Base-by-base conservation (phyloP, 768 basidiomycete species). In the Russula griseocarnosa region DNA sequence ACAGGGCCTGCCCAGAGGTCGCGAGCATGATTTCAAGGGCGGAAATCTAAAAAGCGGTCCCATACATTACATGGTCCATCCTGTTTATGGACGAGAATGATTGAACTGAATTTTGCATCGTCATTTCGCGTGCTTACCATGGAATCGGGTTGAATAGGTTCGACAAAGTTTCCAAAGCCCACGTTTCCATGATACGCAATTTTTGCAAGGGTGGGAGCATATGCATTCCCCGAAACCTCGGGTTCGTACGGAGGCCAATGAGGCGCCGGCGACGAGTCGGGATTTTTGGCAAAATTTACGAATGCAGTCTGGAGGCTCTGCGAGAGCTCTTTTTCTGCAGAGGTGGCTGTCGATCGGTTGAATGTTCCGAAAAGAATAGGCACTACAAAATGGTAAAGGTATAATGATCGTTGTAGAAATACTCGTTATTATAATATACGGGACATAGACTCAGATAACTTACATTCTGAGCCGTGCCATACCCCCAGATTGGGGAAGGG, bases 321-420 rank as follows among this genome's bases (percentile, higher is more conserved):
- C 1, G 72, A 73, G 24, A 73, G 60, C 24, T 66, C 63, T 20
- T n/a, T 66, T 55, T 73, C 70, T 10, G 67, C 38, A 1, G 62
- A 51, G 2, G 72, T 70, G 0, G 72, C 73, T 0, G 72, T 72
- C 0, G 63, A 60, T n/a, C 13, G 47, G 44, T 71, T 73, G 67
- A 63, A 72, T 2, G 72, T 72, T 16, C 72, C 73, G 60, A 73
- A 73, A n/a, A 73, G 62, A 38, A 69, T 65, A 7, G 28, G 51
- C 9, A 72, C 71, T 72, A 46, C 18, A 2, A 11, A n/a, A 52
- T 18, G 20, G 49, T 34, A 58, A 34, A 30, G 1, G 32, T 9
- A 16, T 58, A 10, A 34, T 24, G 24, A 28, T 11, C 30, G 4
- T 20, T 20, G 51, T 22, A 26, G 28, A 40, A 55, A 40, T 42